These are phyloP conservation scores for Coffea canephora DNA, from an alignment of 257 asterid genomes.

Conservation along the genomic window DNA sequence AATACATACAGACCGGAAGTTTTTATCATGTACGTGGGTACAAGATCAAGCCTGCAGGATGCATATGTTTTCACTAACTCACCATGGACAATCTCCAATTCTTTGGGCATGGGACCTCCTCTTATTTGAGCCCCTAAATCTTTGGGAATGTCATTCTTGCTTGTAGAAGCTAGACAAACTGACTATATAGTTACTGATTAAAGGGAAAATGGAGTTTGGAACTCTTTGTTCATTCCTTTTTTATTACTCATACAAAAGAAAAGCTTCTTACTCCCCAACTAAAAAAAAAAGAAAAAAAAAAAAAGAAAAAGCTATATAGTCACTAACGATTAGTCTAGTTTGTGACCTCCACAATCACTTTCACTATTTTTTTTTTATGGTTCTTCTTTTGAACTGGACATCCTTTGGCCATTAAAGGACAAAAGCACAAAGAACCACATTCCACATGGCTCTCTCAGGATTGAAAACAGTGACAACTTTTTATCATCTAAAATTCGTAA, in stretches of 20 bases:
- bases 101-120: too few relatives aligned
- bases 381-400: not conserved
- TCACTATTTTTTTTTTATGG: not conserved
- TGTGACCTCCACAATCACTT: not conserved
- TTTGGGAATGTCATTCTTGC: too few relatives aligned
- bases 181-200: not conserved
- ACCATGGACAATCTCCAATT: too few relatives aligned
- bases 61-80: too few relatives aligned
- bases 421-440: conserved; percentile 17
- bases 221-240: not conserved
- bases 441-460: conserved; percentile 15
- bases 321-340: not conserved
- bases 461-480: conserved; percentile 1
- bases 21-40: too few relatives aligned
- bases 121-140: too few relatives aligned
- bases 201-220: not conserved
- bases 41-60: too few relatives aligned
- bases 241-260: not conserved
- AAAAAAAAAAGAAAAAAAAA: too few relatives aligned
- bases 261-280: too few relatives aligned
- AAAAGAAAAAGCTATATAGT: not conserved
- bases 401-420: conserved; percentile 10
- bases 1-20: too few relatives aligned
- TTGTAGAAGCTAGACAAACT: not conserved
- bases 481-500: conserved; percentile 11